Conservation (phyloP, 2,329 filamentous ascomycete species). For the Pestalotiopsis sp. region DNA sequence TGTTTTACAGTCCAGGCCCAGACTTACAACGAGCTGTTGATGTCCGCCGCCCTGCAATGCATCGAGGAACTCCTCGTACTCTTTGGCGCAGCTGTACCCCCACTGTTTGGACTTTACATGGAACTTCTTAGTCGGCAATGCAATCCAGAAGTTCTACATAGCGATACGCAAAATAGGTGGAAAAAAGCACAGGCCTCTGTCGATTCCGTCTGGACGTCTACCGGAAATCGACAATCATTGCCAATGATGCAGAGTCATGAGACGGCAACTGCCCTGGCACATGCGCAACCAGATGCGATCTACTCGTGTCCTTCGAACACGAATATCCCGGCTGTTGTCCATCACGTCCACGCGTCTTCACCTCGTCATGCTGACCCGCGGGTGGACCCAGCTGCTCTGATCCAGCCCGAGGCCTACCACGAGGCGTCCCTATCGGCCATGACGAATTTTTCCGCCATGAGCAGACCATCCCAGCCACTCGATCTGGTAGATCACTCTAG, state of each 20-base stretch:
- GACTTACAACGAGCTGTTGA: constrained; percentile 10
- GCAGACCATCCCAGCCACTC: neutral
- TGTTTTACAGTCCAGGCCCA: constrained; percentile 13
- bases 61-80: constrained; percentile 18
- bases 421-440: neutral
- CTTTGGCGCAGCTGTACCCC: constrained; percentile 21
- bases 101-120: constrained; percentile 20
- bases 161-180: constrained; percentile 18
- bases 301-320: neutral
- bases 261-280: neutral
- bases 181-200: constrained; percentile 15
- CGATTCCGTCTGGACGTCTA: constrained; percentile 18
- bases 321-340: neutral
- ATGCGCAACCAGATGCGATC: neutral
- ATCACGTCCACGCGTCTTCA: constrained; percentile 5
- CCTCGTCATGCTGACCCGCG: constrained; percentile 11
- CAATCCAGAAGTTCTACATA: constrained; percentile 3
- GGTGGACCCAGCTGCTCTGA: constrained; percentile 2
- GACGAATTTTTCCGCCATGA: neutral
- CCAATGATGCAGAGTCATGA: neutral
- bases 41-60: constrained; percentile 16
- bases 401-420: neutral
- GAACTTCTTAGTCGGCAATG: constrained; percentile 16
- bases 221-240: neutral
- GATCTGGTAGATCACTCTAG: neutral